These are phyloP conservation scores for Thalassiosira livingstoniorum DNA, from an alignment of 352 stramenopile genomes.

Conservation along the genomic window DNA sequence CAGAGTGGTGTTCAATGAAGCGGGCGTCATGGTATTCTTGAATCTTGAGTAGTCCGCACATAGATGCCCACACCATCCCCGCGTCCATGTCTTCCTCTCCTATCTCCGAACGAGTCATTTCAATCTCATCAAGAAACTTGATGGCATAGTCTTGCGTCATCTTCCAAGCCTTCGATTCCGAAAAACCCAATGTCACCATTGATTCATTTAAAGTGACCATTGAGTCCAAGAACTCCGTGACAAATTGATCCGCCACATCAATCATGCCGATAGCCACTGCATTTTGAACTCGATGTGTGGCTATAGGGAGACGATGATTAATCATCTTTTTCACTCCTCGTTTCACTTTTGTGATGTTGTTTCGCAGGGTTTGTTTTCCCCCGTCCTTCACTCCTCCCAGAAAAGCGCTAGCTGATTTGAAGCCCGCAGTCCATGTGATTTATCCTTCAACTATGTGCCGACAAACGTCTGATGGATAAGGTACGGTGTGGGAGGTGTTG, in stretches of 20 bases:
- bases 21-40: background rate
- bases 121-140: background rate
- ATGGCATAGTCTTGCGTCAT: background rate
- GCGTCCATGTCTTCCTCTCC: background rate
- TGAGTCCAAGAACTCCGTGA: background rate
- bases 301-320: background rate
- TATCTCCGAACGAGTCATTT: background rate
- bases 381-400: background rate
- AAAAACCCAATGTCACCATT: background rate
- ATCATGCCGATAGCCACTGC: background rate
- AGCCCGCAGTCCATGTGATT: background rate
- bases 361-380: background rate
- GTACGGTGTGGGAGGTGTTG: background rate
- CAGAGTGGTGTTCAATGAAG: background rate
- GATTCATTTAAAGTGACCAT: background rate
- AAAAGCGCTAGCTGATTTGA: background rate
- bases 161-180: background rate
- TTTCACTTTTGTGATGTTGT: background rate
- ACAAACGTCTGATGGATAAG: background rate
- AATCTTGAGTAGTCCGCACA: background rate
- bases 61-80: background rate
- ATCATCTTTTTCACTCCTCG: background rate
- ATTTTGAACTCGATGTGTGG: background rate
- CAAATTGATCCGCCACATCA: background rate
- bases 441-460: background rate